Conservation (phyloP, 768 basidiomycete species). For the Psilocybe azurescens region DNA sequence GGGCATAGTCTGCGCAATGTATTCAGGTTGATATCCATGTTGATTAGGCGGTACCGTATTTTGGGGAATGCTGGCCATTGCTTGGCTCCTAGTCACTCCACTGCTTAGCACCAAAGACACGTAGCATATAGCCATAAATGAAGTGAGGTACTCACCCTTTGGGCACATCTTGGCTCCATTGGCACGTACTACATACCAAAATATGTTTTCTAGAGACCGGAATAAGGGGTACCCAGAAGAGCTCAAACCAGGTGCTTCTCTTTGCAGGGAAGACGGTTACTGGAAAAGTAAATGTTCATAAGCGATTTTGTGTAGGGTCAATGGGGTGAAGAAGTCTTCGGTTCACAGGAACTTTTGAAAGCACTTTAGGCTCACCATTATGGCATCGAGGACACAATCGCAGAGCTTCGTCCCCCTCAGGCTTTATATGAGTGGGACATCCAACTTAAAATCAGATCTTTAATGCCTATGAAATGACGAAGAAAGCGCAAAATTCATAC, state of each 20-base stretch:
- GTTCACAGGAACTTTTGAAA: not conserved
- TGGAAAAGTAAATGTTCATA: conserved; percentile 28
- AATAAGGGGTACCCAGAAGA: conserved; percentile 76
- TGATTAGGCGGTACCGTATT: conserved; percentile 35
- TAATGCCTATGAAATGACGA: not conserved
- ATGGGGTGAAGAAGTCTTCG: not conserved
- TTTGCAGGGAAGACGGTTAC: conserved; percentile 68
- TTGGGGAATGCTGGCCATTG: conserved; percentile 22
- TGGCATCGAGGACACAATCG: conserved; percentile 75
- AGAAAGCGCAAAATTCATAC: conserved; percentile 35
- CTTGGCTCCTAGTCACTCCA: not conserved
- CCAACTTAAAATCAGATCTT: conserved; percentile 53
- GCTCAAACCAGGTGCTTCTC: conserved; percentile 73
- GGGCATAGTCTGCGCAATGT: conserved; percentile 28
- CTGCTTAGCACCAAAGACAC: not conserved
- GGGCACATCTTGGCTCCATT: conserved; percentile 54
- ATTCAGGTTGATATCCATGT: conserved; percentile 47
- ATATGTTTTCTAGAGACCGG: conserved; percentile 66
- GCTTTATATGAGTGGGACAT: conserved; percentile 63
- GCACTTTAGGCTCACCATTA: conserved; percentile 53
- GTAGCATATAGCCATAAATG: not conserved
- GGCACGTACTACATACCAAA: conserved; percentile 77
- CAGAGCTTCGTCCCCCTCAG: conserved; percentile 54
- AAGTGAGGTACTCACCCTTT: conserved; percentile 43
- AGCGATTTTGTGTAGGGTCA: not conserved